Evolutionary conservation across 2,329 filamentous ascomycete genomes (phyloP).

Genomic region (Apiospora hydei): DNA sequence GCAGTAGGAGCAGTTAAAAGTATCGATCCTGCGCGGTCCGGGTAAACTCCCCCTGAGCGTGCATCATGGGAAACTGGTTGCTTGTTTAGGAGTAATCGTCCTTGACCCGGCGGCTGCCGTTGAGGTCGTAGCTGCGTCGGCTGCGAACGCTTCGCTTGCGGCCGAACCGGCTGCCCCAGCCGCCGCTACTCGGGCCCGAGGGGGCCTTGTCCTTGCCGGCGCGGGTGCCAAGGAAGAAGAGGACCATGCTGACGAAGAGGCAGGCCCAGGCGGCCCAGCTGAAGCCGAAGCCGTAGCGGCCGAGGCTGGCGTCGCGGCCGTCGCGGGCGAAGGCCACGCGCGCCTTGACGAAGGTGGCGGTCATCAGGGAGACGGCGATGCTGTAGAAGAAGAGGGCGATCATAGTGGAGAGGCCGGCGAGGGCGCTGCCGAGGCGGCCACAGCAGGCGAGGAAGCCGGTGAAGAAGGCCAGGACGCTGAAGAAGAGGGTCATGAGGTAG

Average conservation of each 20-base stretch:
- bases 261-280: constrained; percentile 75
- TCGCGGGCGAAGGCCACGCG: constrained; percentile 68
- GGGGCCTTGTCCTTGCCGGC: constrained; percentile 48
- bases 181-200: constrained; percentile 12
- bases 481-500: constrained; percentile 84
- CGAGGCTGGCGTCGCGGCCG: constrained; percentile 66
- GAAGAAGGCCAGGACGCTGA: constrained; percentile 73
- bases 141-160: constrained; percentile 60
- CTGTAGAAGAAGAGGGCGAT: constrained; percentile 74
- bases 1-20: not conserved
- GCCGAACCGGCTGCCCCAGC: constrained; percentile 50
- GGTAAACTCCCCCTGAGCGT: not conserved
- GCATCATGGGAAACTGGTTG: no score
- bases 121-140: constrained; percentile 61
- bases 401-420: constrained; percentile 65
- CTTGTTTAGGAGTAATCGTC: constrained; percentile 67
- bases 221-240: constrained; percentile 71
- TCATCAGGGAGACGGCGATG: constrained; percentile 75
- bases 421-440: constrained; percentile 72
- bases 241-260: constrained; percentile 69
- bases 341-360: constrained; percentile 72
- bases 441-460: constrained; percentile 73
- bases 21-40: not conserved
- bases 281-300: constrained; percentile 76
- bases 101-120: constrained; percentile 66